Base-by-base conservation (phyloP, 108 stramenopile species). In the Seminavis robusta region DNA sequence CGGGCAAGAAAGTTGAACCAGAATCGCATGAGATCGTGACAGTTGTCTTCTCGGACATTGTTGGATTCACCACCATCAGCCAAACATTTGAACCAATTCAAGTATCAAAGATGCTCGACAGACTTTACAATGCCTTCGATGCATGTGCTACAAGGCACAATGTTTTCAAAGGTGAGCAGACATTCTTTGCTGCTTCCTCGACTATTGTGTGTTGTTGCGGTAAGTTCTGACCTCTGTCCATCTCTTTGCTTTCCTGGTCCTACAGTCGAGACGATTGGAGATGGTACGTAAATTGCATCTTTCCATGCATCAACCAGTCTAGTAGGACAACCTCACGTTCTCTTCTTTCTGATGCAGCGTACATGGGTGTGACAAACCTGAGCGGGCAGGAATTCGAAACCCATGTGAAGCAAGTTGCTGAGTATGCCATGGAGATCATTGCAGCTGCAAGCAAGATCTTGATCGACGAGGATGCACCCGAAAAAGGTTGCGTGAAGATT, bases 21-120 rank as follows among this genome's bases (percentile, higher is more conserved):
- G n/a, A n/a, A n/a, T n/a, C n/a, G n/a, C n/a, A n/a, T n/a, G n/a
- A n/a, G n/a, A 17, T 60, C 34, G 86, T 91, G 9, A 84, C 84
- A 2, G 59, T 94, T 19, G 78, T 94, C 49, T 86, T 90, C 54
- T 78, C 69, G n/a, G n/a, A 94, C 52, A 84, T 94, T 59, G 81
- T 84, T 8, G 77, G 80, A 1, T 94, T 88, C 57, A 89, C 92
- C 0, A 55, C 56, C 0, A 74, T 86, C 59, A 44, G 59, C 16
- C 57, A 61, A 5, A 40, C 28, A 1, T 57, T 86, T 44, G 56
- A 64, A 17, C 85, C 90, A 23, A 24, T 67, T 13, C 63, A 84
- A 47, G 70, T 91, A 20, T 74, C 77, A 31, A 56, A 42, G 19
- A 73, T 91, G 71, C 71, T 91, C 23, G 78, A 91, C 47, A 67